Percentiles rank a stretch among this genome's conserved stretches.
These are phyloP conservation scores for Microbotryum saponariae DNA, from an alignment of 1,284 basidiomycete genomes.

Conservation along the genomic window DNA sequence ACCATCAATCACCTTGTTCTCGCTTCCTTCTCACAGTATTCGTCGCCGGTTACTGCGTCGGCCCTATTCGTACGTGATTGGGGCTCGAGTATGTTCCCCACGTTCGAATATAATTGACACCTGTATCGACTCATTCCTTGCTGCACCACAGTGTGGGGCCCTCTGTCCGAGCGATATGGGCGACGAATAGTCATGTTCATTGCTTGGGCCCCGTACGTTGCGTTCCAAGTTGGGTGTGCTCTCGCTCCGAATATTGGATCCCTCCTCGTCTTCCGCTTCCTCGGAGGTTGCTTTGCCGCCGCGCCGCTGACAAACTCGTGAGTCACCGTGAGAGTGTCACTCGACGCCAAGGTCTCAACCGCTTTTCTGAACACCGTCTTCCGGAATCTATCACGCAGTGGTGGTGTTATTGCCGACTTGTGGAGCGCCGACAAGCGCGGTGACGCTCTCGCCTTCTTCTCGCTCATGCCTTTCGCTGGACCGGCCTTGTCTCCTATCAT, in stretches of 20 bases:
- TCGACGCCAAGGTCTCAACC: no score
- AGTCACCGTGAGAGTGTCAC: no score
- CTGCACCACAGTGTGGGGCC: slow-evolving; percentile 38
- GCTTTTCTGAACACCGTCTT: no score
- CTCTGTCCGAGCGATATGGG: slow-evolving; percentile 51
- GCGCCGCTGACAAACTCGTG: slow-evolving; percentile 37
- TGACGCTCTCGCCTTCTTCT: slow-evolving; percentile 60
- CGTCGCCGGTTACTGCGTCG: slow-evolving; percentile 42
- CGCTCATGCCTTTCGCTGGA: slow-evolving; percentile 53
- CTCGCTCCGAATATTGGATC: slow-evolving; percentile 54
- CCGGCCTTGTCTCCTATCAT: slow-evolving; percentile 56
- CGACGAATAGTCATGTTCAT: slow-evolving; percentile 59
- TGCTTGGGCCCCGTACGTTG: slow-evolving; percentile 58
- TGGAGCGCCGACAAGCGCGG: slow-evolving; percentile 64
- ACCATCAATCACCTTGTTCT: no score
- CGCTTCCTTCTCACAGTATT: slow-evolving; percentile 17
- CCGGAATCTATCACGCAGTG: slow-evolving; percentile 8
- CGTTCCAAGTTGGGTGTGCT: slow-evolving; percentile 60
- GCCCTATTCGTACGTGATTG: slow-evolving; percentile 6
- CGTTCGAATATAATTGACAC: neutral
- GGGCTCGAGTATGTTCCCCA: neutral
- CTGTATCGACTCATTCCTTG: no score
- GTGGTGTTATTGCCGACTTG: slow-evolving; percentile 42
- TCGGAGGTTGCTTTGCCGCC: slow-evolving; percentile 55
- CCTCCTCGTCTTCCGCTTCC: slow-evolving; percentile 61